A percentile compares a stretch with the other conserved stretches of the same genome.
Evolutionary conservation across 257 asterid genomes (phyloP).

Genomic region (Paulownia fortunei): DNA sequence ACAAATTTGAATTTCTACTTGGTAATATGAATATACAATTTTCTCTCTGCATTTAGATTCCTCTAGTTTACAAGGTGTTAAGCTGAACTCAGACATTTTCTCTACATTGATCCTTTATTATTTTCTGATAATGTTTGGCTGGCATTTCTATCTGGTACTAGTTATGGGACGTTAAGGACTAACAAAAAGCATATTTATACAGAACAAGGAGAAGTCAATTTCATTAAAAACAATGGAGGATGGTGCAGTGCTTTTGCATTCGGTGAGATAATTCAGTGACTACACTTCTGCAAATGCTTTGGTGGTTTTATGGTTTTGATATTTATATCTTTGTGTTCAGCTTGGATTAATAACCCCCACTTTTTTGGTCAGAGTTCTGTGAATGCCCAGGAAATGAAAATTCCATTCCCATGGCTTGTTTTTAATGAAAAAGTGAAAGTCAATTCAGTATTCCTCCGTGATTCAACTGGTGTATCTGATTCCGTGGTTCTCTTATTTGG

Average conservation of each 20-base stretch:
- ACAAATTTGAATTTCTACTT: background rate
- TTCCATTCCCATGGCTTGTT: conserved; percentile 91
- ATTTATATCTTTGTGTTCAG: conserved; percentile 20
- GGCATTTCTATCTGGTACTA: conserved; percentile 1
- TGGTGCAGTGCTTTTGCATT: conserved; percentile 82
- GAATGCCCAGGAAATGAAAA: conserved; percentile 71
- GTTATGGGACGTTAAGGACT: conserved; percentile 30
- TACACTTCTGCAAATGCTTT: background rate
- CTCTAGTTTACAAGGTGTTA: conserved; percentile 3
- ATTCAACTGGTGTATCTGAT: conserved; percentile 91
- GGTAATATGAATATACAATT: conserved; percentile 8
- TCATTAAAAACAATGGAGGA: conserved; percentile 94
- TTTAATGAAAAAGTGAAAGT: conserved; percentile 94
- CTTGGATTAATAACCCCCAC: conserved; percentile 25
- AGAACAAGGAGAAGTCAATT: conserved; percentile 94
- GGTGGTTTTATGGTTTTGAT: conserved; percentile 18
- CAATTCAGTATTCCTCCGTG: conserved; percentile 87
- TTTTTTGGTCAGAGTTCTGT: conserved; percentile 69
- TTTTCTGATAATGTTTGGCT: conserved; percentile 12
- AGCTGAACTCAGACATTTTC: too few relatives aligned
- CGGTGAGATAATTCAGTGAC: conserved; percentile 56
- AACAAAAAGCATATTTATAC: conserved; percentile 38
- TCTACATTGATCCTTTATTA: background rate
- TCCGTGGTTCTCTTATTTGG: conserved; percentile 88
- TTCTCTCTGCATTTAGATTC: conserved; percentile 9